Evolutionary conservation across 495 filamentous ascomycete species (phyloP).

Genomic region (Hamigera avellanea): DNA sequence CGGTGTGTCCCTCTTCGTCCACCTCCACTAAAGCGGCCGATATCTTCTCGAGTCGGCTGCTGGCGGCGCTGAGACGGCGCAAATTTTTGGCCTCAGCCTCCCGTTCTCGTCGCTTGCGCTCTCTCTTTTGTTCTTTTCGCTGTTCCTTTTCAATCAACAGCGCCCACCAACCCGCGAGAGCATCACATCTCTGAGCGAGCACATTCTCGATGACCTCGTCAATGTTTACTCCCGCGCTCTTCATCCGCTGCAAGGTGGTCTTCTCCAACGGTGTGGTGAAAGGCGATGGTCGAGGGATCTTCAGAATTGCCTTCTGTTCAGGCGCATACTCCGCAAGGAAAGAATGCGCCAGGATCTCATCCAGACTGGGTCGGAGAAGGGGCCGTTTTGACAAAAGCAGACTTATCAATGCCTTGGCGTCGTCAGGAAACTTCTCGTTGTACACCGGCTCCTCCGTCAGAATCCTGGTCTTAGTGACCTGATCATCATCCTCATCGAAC

Average conservation of each 20-base stretch:
- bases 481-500: constrained; percentile 90
- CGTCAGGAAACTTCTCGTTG: constrained; percentile 65
- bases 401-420: constrained; percentile 65
- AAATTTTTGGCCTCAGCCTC: constrained; percentile 72
- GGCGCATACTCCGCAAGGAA: constrained; percentile 84
- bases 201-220: constrained; percentile 93
- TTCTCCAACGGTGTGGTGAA: constrained; percentile 87
- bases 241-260: constrained; percentile 85
- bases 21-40: constrained; percentile 63
- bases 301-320: constrained; percentile 83
- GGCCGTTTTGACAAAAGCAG: constrained; percentile 79
- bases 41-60: constrained; percentile 68
- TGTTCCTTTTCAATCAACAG: constrained; percentile 92
- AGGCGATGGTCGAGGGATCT: constrained; percentile 67
- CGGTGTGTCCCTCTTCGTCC: constrained; percentile 52
- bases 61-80: constrained; percentile 73
- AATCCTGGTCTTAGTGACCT: constrained; percentile 73
- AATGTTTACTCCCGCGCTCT: constrained; percentile 86
- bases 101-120: constrained; percentile 74
- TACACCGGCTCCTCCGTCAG: constrained; percentile 73
- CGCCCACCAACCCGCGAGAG: constrained; percentile 92
- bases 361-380: constrained; percentile 65
- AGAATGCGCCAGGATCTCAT: constrained; percentile 81
- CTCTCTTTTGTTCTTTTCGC: constrained; percentile 71
- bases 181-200: constrained; percentile 76